Evolutionary conservation across 345 rosid genomes (phyloP).

Genomic region (Adansonia digitata): DNA sequence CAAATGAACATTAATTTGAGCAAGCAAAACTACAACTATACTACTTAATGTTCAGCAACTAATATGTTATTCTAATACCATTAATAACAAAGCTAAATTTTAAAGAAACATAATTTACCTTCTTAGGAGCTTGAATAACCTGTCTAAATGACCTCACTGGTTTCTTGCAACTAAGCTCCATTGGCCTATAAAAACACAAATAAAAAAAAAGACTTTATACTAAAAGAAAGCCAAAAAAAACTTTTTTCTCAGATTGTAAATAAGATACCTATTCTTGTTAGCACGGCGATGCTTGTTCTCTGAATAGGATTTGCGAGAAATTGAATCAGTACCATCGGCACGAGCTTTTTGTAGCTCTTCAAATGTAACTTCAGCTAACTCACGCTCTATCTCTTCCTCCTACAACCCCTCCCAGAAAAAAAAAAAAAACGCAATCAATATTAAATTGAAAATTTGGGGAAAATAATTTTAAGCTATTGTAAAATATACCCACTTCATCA

Average conservation of each 20-base stretch:
- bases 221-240: neutral
- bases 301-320: slow-evolving; percentile 23
- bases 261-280: slow-evolving; percentile 60
- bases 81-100: neutral
- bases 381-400: slow-evolving; percentile 64
- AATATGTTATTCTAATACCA: neutral
- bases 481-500: slow-evolving; percentile 26
- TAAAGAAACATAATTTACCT: slow-evolving; percentile 30
- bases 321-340: slow-evolving; percentile 62
- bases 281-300: slow-evolving; percentile 52
- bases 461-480: neutral
- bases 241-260: neutral
- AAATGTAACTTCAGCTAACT: slow-evolving; percentile 64
- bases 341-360: slow-evolving; percentile 72
- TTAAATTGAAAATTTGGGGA: neutral
- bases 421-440: neutral
- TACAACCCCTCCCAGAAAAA: slow-evolving; percentile 6
- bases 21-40: neutral
- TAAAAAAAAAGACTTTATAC: neutral
- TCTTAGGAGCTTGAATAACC: slow-evolving; percentile 71
- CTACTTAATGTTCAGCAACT: neutral
- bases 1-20: neutral
- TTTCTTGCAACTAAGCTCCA: slow-evolving; percentile 67
- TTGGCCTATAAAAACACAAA: slow-evolving; percentile 41
- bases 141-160: slow-evolving; percentile 76